Percentiles rank a stretch among this genome's conserved stretches.
Conservation (phyloP, 2,329 filamentous ascomycete species). For the Arthrinium puccinioides region DNA sequence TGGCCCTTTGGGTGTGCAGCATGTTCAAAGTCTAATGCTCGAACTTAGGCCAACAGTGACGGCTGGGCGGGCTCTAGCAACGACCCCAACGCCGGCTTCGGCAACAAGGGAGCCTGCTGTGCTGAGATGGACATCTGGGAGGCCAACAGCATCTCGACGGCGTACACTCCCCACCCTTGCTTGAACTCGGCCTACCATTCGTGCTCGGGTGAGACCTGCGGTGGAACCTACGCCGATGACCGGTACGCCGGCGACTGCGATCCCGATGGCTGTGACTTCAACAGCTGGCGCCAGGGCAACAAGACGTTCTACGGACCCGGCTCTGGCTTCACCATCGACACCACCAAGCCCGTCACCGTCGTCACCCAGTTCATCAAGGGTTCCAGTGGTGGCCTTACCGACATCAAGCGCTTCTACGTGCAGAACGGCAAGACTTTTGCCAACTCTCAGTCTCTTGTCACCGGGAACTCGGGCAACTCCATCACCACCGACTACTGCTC, state of each 20-base stretch:
- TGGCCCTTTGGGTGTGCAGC: neutral
- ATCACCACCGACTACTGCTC: conserved; percentile 50
- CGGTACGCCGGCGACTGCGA: conserved; percentile 55
- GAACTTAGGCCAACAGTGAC: conserved; percentile 37
- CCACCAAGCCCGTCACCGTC: conserved; percentile 47
- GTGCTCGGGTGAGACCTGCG: conserved; percentile 38
- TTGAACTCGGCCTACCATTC: conserved; percentile 33
- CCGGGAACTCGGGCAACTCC: conserved; percentile 19
- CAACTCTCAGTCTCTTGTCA: conserved; percentile 28
- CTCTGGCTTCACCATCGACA: conserved; percentile 44
- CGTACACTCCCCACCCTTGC: conserved; percentile 56
- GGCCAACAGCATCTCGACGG: conserved; percentile 51
- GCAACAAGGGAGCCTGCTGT: conserved; percentile 45
- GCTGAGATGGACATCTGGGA: conserved; percentile 56
- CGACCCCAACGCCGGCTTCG: conserved; percentile 41
- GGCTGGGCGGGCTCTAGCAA: conserved; percentile 38
- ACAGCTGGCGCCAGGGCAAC: conserved; percentile 55
- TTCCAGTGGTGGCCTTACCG: conserved; percentile 37
- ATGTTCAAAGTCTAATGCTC: neutral
- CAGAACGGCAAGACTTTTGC: conserved; percentile 43
- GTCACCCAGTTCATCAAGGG: conserved; percentile 48
- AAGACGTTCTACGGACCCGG: conserved; percentile 50
- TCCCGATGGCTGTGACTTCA: conserved; percentile 59
- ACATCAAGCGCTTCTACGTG: conserved; percentile 52
- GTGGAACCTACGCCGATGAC: conserved; percentile 36